A percentile compares a stretch with the other conserved stretches of the same genome.
phyloP scores from a whole-genome alignment of 2,329 filamentous ascomycete species.

The Ophiocordyceps camponoti-rufipedis region DNA sequence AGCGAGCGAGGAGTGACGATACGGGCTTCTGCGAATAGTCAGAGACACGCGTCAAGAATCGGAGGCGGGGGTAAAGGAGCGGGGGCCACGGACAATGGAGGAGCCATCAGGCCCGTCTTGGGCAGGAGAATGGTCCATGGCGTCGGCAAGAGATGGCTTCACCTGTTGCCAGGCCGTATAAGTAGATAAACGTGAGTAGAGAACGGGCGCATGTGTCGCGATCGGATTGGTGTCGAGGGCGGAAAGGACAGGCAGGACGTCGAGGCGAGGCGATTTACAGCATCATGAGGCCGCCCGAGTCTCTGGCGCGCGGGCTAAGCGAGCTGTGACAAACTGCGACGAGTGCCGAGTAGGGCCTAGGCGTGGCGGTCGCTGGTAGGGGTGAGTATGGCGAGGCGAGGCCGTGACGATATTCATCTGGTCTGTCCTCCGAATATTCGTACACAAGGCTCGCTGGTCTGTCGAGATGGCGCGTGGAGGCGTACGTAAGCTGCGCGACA shows the following conservation, averaged over 20 bases:
- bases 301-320: neutral
- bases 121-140: constrained; percentile 13
- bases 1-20: constrained; percentile 63
- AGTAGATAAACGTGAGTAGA: neutral
- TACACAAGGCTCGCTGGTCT: neutral
- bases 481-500: neutral
- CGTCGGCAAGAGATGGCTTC: constrained; percentile 5
- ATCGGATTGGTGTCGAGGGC: neutral
- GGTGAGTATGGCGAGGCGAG: neutral
- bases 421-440: neutral
- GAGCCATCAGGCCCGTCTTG: constrained; percentile 53
- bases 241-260: neutral
- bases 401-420: neutral
- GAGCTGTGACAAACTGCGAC: neutral
- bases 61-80: neutral
- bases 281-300: neutral
- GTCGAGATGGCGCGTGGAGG: neutral
- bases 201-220: neutral
- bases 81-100: constrained; percentile 41
- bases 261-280: neutral
- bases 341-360: neutral
- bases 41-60: neutral
- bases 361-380: neutral
- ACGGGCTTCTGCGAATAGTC: constrained; percentile 46
- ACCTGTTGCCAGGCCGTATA: neutral